phyloP scores from a whole-genome alignment of 768 basidiomycete genomes.

The Mycena alexandri region DNA sequence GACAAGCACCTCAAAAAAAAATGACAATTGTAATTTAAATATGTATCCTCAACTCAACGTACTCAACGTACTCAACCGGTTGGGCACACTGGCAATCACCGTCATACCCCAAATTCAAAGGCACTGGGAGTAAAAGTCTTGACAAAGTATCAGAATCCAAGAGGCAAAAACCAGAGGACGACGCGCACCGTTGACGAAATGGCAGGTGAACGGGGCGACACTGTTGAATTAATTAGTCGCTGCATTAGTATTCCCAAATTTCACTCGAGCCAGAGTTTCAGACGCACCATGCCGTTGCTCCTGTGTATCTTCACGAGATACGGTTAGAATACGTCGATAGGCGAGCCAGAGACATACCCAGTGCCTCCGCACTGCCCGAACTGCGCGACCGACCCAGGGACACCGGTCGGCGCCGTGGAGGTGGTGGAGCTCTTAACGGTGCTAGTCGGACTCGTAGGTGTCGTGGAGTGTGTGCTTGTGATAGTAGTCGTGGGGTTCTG shows the following conservation, averaged over 20 bases:
- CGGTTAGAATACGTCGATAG: no score
- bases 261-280: not conserved
- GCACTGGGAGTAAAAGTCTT: slow-evolving; percentile 56
- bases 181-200: slow-evolving; percentile 49
- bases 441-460: slow-evolving; percentile 29
- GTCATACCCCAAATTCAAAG: slow-evolving; percentile 38
- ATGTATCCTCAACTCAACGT: no score
- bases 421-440: slow-evolving; percentile 37
- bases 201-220: slow-evolving; percentile 53
- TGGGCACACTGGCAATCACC: no score
- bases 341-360: not conserved
- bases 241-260: not conserved
- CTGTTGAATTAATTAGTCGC: slow-evolving; percentile 34
- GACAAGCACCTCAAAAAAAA: no score
- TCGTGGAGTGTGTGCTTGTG: not conserved
- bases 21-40: no score
- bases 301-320: slow-evolving; percentile 48
- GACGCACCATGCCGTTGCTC: slow-evolving; percentile 53
- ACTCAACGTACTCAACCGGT: no score
- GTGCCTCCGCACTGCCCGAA: slow-evolving; percentile 60
- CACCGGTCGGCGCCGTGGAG: slow-evolving; percentile 34
- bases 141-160: no score
- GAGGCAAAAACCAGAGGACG: not conserved
- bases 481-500: slow-evolving; percentile 28
- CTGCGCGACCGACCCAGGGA: slow-evolving; percentile 50